Percentiles rank a stretch among this genome's conserved stretches.
These are phyloP conservation scores for Cladosporium austrohemisphaericum DNA, from an alignment of 2,329 filamentous ascomycete genomes.

Conservation along the genomic window DNA sequence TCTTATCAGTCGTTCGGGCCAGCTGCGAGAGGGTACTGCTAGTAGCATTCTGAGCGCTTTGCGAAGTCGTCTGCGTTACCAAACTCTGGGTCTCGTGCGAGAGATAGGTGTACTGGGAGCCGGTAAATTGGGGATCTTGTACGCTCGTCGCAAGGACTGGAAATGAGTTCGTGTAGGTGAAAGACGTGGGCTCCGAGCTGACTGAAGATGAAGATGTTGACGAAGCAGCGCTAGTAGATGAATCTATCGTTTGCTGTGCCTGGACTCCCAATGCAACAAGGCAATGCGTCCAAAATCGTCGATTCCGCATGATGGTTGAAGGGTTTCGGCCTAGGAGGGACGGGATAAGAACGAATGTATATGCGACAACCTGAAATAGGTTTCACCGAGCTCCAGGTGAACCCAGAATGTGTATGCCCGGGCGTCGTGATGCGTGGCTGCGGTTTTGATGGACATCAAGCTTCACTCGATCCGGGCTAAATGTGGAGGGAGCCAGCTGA, in stretches of 20 bases:
- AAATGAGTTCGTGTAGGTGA: slow-evolving; percentile 27
- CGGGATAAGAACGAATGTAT: too few species aligned
- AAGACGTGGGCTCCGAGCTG: slow-evolving; percentile 1
- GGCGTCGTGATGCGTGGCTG: too few species aligned
- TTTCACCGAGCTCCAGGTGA: too few species aligned
- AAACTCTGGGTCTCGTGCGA: slow-evolving; percentile 24
- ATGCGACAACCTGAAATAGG: too few species aligned
- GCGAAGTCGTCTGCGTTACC: slow-evolving; percentile 29
- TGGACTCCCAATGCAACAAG: slow-evolving; percentile 32
- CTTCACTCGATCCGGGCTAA: too few species aligned
- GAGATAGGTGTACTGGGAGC: slow-evolving; percentile 28
- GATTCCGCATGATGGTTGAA: slow-evolving; percentile 26
- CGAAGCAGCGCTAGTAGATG: slow-evolving; percentile 4
- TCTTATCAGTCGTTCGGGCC: neutral
- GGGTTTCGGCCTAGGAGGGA: too few species aligned
- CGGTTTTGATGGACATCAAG: too few species aligned
- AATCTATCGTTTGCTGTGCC: slow-evolving; percentile 26
- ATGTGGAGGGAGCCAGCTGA: too few species aligned
- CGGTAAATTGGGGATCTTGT: slow-evolving; percentile 19
- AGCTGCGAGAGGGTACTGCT: slow-evolving; percentile 24
- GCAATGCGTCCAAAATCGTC: slow-evolving; percentile 30
- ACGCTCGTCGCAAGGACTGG: neutral
- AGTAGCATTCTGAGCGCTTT: slow-evolving; percentile 21
- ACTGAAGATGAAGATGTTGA: neutral
- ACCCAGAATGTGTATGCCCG: too few species aligned